Base-by-base conservation (phyloP, 2,329 filamentous ascomycete species). In the Trichoderma pleuroti region DNA sequence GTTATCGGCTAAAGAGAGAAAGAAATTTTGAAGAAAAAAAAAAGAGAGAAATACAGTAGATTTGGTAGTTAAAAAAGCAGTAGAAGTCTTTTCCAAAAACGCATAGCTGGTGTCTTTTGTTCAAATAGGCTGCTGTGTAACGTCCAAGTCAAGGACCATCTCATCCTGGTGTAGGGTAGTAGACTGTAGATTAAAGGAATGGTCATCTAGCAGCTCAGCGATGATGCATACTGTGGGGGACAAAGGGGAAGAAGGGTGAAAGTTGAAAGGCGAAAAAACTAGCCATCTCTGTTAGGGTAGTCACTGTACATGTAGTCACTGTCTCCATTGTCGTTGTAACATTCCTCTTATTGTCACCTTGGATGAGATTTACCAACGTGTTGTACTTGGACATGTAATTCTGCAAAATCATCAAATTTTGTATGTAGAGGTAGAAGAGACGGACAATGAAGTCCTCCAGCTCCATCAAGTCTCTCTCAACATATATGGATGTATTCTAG, bases 21-120 rank as follows among this genome's bases (percentile, higher is more conserved):
- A 76, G 72, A 76, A 73, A 18, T 59, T 56, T 26, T 26, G 52
- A 59, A 76, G n/a, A n/a, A n/a, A n/a, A n/a, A n/a, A n/a, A n/a
- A n/a, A 74, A 79, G 71, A 73, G 77, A 68, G 21, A 56, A 70
- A 72, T 68, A 68, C 46, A 68, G 64, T 60, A 60, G 64, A 68
- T 59, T 24, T 46, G 64, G 54, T 57, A 32, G 49, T 28, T 34
- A 36, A 64, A 52, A 71, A 73, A 73, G 34, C 49, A 49, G 36
- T 61, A 54, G 56, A 36, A 42, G 34, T 36, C 28, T 36, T 32
- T 59, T 59, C 18, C 18, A 34, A 34, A 57, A 39, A 30, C 39
- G 16, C n/a, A 66, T 39, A 5, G 24, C 49, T 18, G 6, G 30
- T 16, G 26, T 56, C 39, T 28, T 64, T 16, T 65, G 14, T 12